These are phyloP conservation scores for Laetiporus sulphureus DNA, from an alignment of 1,284 basidiomycete genomes.

Conservation along the genomic window DNA sequence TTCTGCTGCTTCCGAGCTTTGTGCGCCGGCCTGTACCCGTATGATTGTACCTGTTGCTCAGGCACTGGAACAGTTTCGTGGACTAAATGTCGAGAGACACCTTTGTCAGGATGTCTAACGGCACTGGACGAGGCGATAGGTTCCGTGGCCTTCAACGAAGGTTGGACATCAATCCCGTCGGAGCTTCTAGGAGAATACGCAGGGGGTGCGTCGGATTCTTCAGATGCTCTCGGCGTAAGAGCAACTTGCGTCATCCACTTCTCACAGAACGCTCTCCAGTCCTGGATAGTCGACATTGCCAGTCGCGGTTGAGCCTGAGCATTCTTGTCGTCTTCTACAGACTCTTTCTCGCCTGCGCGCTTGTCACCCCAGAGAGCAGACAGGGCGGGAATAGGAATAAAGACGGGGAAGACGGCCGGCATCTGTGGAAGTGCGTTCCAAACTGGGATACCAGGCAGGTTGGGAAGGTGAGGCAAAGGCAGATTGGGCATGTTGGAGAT, in stretches of 20 bases:
- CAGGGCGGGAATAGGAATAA: constrained; percentile 66
- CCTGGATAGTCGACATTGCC: constrained; percentile 42
- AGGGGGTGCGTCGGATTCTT: constrained; percentile 49
- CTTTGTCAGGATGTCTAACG: constrained; percentile 11
- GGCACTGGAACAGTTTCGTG: constrained; percentile 46
- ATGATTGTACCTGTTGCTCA: constrained; percentile 61
- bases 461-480: constrained; percentile 42
- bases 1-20: constrained; percentile 52
- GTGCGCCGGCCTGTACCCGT: constrained; percentile 51
- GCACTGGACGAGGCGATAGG: constrained; percentile 7
- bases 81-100: constrained; percentile 32
- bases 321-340: constrained; percentile 29
- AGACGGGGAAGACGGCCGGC: constrained; percentile 73
- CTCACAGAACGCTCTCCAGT: constrained; percentile 65
- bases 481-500: constrained; percentile 53
- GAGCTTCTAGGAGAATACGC: constrained; percentile 56
- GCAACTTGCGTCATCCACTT: constrained; percentile 58
- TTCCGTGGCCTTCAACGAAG: constrained; percentile 12
- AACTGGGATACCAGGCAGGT: constrained; percentile 42
- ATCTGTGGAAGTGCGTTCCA: constrained; percentile 68
- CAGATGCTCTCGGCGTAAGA: constrained; percentile 38
- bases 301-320: constrained; percentile 32
- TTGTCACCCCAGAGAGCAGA: constrained; percentile 52
- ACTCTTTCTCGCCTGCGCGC: constrained; percentile 28
- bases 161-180: constrained; percentile 19